These are phyloP conservation scores for Fusarium sp. DNA, from an alignment of 2,329 filamentous ascomycete species.

Conservation along the genomic window DNA sequence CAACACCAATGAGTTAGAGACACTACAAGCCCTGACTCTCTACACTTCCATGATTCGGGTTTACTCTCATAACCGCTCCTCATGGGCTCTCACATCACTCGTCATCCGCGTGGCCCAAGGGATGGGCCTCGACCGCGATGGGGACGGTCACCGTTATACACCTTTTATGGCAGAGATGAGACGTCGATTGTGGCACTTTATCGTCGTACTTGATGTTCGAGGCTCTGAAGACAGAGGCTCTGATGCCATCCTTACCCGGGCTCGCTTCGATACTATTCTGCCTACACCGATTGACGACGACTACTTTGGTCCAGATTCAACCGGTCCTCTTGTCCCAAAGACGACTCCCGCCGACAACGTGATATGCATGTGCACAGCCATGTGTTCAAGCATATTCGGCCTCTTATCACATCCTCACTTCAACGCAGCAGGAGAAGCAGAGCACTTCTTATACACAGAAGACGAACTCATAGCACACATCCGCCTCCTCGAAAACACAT, in stretches of 20 bases:
- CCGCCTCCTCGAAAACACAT: slow-evolving; percentile 52
- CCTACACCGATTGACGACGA: slow-evolving; percentile 66
- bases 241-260: slow-evolving; percentile 53
- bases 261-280: slow-evolving; percentile 58
- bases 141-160: slow-evolving; percentile 47
- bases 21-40: slow-evolving; percentile 54
- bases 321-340: slow-evolving; percentile 47
- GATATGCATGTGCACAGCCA: slow-evolving; percentile 52
- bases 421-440: slow-evolving; percentile 24
- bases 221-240: slow-evolving; percentile 65
- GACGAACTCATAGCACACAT: slow-evolving; percentile 54
- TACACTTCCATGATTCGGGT: slow-evolving; percentile 55
- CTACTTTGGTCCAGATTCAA: slow-evolving; percentile 56
- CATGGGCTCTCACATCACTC: slow-evolving; percentile 55
- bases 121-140: slow-evolving; percentile 55
- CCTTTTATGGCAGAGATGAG: slow-evolving; percentile 70
- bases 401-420: slow-evolving; percentile 50
- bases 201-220: slow-evolving; percentile 69
- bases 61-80: slow-evolving; percentile 50
- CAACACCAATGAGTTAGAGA: slow-evolving; percentile 51
- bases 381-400: slow-evolving; percentile 53
- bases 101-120: slow-evolving; percentile 57
- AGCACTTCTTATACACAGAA: slow-evolving; percentile 44
- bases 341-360: slow-evolving; percentile 54
- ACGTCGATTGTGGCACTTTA: slow-evolving; percentile 70